Percentiles rank a stretch among this genome's conserved stretches.
Conservation (phyloP, 2,329 filamentous ascomycete genomes). For the Albophoma yamanashiensis region DNA sequence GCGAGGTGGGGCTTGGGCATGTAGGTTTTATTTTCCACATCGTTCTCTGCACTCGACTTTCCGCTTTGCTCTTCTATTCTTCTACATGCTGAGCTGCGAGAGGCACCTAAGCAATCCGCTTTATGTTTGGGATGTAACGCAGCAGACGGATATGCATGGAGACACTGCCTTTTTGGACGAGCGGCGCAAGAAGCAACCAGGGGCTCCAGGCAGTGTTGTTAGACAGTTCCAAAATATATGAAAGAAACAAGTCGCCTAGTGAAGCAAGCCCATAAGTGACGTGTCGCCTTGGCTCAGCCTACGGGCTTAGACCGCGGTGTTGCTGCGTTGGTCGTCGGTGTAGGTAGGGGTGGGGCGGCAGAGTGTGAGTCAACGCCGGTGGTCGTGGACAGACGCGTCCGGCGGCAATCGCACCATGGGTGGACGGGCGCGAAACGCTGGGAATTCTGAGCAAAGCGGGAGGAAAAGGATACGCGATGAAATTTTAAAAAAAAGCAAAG, state of each 20-base stretch:
- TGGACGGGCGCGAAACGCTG: too few relatives aligned
- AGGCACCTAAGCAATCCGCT: neutral
- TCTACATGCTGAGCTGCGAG: neutral
- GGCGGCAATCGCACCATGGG: too few relatives aligned
- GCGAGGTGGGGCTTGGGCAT: neutral
- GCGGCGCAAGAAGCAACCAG: neutral
- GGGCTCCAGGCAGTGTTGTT: neutral
- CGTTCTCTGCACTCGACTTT: neutral
- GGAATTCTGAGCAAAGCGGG: too few relatives aligned
- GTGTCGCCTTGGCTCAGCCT: neutral
- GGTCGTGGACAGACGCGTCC: too few relatives aligned
- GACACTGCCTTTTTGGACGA: neutral
- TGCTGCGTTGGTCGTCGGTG: too few relatives aligned
- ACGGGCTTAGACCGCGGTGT: too few relatives aligned
- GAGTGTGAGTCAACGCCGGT: neutral
- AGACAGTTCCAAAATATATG: slow-evolving; percentile 1
- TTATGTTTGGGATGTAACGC: neutral
- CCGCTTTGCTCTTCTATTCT: neutral
- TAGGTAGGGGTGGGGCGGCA: too few relatives aligned
- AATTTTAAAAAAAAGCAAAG: neutral
- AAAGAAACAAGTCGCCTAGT: neutral
- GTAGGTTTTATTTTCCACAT: neutral
- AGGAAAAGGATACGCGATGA: too few relatives aligned
- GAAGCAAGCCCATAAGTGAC: neutral
- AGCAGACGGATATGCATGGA: neutral